Percentiles rank a stretch among this genome's conserved stretches.
Evolutionary conservation across 305 asterid species (phyloP).

Genomic region (Withania somnifera): DNA sequence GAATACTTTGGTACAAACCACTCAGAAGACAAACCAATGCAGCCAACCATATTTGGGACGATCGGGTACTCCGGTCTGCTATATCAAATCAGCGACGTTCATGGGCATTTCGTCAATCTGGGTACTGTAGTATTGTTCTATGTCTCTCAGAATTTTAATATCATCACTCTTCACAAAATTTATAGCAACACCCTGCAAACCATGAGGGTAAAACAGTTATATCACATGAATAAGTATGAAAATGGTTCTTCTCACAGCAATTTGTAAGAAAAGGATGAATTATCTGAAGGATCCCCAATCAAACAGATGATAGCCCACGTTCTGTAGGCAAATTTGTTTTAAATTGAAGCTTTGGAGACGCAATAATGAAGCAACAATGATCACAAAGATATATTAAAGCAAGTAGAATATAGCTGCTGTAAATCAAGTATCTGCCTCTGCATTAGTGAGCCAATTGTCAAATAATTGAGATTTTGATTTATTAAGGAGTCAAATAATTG

Average conservation of each 20-base stretch:
- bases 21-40: neutral
- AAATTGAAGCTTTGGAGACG: neutral
- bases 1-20: neutral
- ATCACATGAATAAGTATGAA: neutral
- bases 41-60: neutral
- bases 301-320: neutral
- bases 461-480: neutral
- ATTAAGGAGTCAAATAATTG: neutral
- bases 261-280: neutral
- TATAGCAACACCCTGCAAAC: slow-evolving; percentile 86
- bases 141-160: slow-evolving; percentile 81
- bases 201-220: neutral
- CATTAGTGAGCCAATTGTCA: neutral
- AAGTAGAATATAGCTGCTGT: neutral
- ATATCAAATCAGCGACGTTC: slow-evolving; percentile 87
- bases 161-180: slow-evolving; percentile 86
- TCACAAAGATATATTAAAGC: neutral
- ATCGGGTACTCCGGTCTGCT: neutral
- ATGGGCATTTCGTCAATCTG: slow-evolving; percentile 97
- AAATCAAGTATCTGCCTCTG: neutral
- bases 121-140: slow-evolving; percentile 89
- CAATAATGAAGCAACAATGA: neutral
- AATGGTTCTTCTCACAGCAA: neutral
- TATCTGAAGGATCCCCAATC: neutral
- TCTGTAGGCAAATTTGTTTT: neutral